Conservation (phyloP, 106 monocot species). For the Phalaenopsis equestris region DNA sequence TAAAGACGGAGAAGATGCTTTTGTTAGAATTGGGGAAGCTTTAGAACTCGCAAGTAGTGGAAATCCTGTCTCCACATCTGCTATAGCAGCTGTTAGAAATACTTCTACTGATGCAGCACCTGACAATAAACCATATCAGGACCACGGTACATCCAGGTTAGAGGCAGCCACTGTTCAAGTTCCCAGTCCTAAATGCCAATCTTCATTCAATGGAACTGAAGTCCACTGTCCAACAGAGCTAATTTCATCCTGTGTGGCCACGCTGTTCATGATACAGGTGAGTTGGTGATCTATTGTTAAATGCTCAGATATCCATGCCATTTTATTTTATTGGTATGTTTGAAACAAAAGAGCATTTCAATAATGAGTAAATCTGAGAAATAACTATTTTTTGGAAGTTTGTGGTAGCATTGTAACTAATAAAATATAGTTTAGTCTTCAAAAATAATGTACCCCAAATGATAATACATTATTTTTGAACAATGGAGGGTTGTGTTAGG, state of each 20-base stretch:
- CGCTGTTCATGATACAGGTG: constrained; percentile 88
- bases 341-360: background rate
- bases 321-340: background rate
- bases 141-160: constrained; percentile 18
- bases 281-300: background rate
- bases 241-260: constrained; percentile 71
- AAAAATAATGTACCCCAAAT: background rate
- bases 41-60: constrained; percentile 40
- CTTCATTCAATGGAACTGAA: constrained; percentile 21
- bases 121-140: constrained; percentile 26
- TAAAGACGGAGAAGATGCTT: constrained; percentile 73
- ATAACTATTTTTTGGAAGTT: background rate
- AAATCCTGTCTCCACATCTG: constrained; percentile 35
- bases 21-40: constrained; percentile 61
- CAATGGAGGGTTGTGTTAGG: too few relatives aligned
- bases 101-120: constrained; percentile 28
- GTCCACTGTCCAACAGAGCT: constrained; percentile 61
- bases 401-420: background rate
- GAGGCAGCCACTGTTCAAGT: constrained; percentile 21
- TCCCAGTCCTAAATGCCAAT: constrained; percentile 17
- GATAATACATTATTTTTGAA: too few relatives aligned
- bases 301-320: background rate
- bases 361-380: background rate
- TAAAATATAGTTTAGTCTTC: background rate
- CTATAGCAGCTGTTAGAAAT: constrained; percentile 27